Conservation (phyloP, 139 green algal species). For the Tetraselmis striata region DNA sequence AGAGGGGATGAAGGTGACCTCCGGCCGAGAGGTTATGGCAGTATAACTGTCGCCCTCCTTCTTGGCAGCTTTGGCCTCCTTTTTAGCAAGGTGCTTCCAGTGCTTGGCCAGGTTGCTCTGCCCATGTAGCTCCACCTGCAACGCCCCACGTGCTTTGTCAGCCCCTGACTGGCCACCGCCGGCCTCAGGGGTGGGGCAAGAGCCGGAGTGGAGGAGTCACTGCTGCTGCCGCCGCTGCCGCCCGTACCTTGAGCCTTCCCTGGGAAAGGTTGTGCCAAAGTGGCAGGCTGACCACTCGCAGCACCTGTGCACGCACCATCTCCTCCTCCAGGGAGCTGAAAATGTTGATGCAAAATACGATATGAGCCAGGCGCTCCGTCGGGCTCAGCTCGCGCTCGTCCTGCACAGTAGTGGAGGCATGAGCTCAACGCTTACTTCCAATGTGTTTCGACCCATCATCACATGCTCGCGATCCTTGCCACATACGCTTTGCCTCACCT, state of each 20-base stretch:
- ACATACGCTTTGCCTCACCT: too few species aligned
- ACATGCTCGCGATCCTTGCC: too few species aligned
- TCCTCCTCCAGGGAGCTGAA: conserved; percentile 75
- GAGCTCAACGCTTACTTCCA: too few species aligned
- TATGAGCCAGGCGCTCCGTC: neutral
- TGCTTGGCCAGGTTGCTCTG: conserved; percentile 69
- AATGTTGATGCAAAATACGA: neutral
- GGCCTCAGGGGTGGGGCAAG: too few species aligned
- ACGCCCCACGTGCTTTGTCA: too few species aligned
- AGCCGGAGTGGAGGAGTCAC: too few species aligned
- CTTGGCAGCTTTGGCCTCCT: conserved; percentile 67
- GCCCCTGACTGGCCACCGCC: too few species aligned
- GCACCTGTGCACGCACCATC: conserved; percentile 53
- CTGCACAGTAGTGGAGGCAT: neutral
- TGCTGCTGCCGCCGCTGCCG: too few species aligned
- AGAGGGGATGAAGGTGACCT: conserved; percentile 66
- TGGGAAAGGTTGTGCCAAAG: conserved; percentile 78
- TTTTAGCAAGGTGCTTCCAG: conserved; percentile 78
- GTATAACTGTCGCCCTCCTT: conserved; percentile 29
- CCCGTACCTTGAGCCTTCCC: conserved; percentile 64
- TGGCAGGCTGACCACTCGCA: conserved; percentile 77
- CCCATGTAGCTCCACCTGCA: conserved; percentile 68
- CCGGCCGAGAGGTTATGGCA: conserved; percentile 40
- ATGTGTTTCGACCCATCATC: too few species aligned
- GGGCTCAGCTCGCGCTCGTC: neutral